Conservation (phyloP, 495 filamentous ascomycete genomes). For the Xylaria palmicola region DNA sequence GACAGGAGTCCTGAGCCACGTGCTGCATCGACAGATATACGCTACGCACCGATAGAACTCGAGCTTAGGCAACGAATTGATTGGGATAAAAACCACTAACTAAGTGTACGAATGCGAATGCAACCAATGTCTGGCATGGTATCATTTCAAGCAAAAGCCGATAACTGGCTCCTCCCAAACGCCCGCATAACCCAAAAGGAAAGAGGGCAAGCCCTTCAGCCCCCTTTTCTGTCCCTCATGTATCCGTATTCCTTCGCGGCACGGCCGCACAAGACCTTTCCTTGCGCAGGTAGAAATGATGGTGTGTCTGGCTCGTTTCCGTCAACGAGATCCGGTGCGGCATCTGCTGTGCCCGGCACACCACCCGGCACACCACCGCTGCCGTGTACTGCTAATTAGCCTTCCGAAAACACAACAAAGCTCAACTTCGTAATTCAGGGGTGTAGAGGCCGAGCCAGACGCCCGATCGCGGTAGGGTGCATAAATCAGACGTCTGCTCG, state of each 20-base stretch:
- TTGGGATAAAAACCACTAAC: too few relatives aligned
- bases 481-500: not conserved
- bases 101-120: not conserved
- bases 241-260: not conserved
- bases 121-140: not conserved
- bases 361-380: too few relatives aligned
- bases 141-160: slow-evolving; percentile 2
- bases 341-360: not conserved
- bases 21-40: too few relatives aligned
- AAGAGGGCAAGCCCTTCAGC: not conserved
- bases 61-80: too few relatives aligned
- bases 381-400: too few relatives aligned
- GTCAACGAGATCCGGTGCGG: not conserved
- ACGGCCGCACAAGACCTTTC: not conserved
- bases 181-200: not conserved
- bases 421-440: not conserved
- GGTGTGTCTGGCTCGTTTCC: not conserved
- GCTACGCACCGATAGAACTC: too few relatives aligned
- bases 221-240: not conserved
- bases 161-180: not conserved
- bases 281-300: not conserved
- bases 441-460: not conserved
- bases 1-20: too few relatives aligned
- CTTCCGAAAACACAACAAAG: too few relatives aligned
- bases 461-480: not conserved